Base-by-base conservation (phyloP, 768 basidiomycete species). In the Mycena metata region DNA sequence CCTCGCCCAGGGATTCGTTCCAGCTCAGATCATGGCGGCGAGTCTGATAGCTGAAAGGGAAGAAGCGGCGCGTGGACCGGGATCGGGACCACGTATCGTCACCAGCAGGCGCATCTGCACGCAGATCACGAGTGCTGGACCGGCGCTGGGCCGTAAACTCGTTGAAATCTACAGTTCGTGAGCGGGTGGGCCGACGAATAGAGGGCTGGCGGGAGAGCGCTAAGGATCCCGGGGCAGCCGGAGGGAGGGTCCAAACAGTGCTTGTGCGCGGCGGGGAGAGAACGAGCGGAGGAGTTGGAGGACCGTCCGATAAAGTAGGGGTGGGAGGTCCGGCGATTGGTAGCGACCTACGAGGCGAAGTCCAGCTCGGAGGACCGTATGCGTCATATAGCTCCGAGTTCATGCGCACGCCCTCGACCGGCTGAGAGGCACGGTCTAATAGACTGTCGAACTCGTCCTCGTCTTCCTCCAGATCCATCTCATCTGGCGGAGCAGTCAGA, bases 71-170 rank as follows among this genome's bases (percentile, higher is more conserved):
- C 0, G 82, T 78, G 67, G 79, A 77, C 62, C 73, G 76, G 21
- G 75, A 51, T 10, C 50, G 59, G 7, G 46, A 5, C 61, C 62
- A 60, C 3, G 56, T 33, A 35, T 64, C 66, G 26, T 66, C 70
- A 19, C 41, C 59, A 7, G 59, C 45, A 19, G 30, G 35, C 24
- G 42, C 26, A 4, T 60, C 64, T n/a, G 58, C 49, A 63, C 66
- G 57, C 60, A 60, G 50, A 21, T 85, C 83, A 51, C 86, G 79
- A 26, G 77, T 86, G 6, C 81, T 79, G 19, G 86, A 86, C 58
- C 92, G 86, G 35, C 92, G 88, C 15, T 88, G 88, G 24, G 86
- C 77, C 0, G 91, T 90, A 69, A 91, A 93, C 30, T 93, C 92
- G 73, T 85, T 89, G 76, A 94, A 93, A 69, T 93, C 91, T 16